Evolutionary conservation across 2,329 filamentous ascomycete genomes (phyloP), one percentile per base, ranked within the genome.

Genomic region (Endoconidiophora polonica): DNA sequence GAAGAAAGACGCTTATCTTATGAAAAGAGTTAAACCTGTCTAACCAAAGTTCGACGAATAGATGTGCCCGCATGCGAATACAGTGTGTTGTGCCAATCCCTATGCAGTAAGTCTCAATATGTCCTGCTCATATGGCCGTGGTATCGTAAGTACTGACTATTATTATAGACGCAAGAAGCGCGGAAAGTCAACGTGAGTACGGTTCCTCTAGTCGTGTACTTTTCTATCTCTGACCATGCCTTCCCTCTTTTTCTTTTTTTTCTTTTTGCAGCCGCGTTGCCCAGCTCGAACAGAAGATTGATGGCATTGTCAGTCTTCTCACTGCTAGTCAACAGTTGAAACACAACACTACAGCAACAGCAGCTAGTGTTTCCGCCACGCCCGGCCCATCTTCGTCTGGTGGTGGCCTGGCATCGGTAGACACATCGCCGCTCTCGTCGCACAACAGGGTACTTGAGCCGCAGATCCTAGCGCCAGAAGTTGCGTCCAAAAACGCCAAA

Each of bases 211-310:
- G 24, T 10, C 10, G 26, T 7, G 26, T 29, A 10, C 26, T 29
- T 29, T 6, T 29, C 37, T 10, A 38, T 44, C 23, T 44, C 40
- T 36, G 18, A 37, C 29, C 37, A 20, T 14, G 14, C 46, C 43
- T 16, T 36, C 20, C 9, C 36, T 33, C 23, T 23, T 9, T 18
- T 22, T 43, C 38, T 22, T 14, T 14, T 39, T 49, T 20, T 22
- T 14, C 16, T 22, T 36, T 26, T 36, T 7, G 18, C 9, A 66
- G 64, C 5, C 60, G 63, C 9, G 64, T 66, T 2, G 63, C 61
- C 4, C 62, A 64, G 38, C 43, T 66, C 2, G 65, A 67, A 48
- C 59, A 63, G 47, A 66, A 65, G 53, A 64, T 67, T 26, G 64
- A 67, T n/a, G 62, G 62, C 38, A 60, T 67, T 20, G 61, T 66